phyloP scores from a whole-genome alignment of 2,329 filamentous ascomycete species.

The Sporothrix globosa region DNA sequence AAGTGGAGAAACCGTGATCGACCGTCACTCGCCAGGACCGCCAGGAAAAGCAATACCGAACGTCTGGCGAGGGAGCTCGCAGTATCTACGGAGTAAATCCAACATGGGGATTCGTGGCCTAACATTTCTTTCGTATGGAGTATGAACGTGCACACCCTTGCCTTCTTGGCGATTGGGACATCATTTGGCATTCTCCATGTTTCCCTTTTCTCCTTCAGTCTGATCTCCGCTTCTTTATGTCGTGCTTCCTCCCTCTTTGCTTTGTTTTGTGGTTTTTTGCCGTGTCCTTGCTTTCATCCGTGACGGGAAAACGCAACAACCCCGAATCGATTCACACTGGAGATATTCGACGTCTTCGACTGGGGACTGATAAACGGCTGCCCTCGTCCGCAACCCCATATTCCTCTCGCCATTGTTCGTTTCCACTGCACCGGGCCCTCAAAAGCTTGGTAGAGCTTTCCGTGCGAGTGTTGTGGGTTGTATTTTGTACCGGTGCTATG shows the following conservation, averaged over 20 bases:
- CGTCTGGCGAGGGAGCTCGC: background rate
- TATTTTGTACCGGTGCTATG: too few species aligned
- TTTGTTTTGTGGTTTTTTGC: background rate
- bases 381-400: too few species aligned
- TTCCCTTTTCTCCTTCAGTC: background rate
- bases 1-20: background rate
- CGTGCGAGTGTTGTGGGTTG: too few species aligned
- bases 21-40: background rate
- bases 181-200: background rate
- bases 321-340: too few species aligned
- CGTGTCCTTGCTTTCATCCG: too few species aligned
- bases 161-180: background rate
- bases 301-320: too few species aligned
- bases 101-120: too few species aligned
- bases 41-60: constrained; percentile 22
- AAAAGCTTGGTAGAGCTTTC: too few species aligned
- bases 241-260: background rate
- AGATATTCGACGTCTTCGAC: too few species aligned
- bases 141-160: background rate
- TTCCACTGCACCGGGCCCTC: too few species aligned
- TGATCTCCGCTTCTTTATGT: background rate
- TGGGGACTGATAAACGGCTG: too few species aligned
- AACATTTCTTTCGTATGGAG: background rate
- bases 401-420: too few species aligned
- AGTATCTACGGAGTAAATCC: constrained; percentile 23